These are phyloP conservation scores for Sonneratia caseolaris DNA, from an alignment of 345 rosid species.

Conservation along the genomic window DNA sequence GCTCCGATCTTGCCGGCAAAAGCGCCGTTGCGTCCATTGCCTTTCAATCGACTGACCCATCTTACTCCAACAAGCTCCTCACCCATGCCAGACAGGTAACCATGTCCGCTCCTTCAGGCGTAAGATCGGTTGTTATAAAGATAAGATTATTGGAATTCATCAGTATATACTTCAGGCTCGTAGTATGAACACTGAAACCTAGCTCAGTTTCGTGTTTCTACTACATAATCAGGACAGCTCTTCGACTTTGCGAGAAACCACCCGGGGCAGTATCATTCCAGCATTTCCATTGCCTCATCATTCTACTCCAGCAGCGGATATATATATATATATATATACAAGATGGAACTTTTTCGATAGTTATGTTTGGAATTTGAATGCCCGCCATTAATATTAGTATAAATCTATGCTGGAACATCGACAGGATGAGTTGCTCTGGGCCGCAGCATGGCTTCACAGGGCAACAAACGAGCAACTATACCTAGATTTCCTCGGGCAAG, in stretches of 20 bases:
- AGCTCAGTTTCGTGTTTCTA: background rate
- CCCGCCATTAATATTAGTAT: too few relatives aligned
- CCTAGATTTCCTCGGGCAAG: conserved; percentile 11
- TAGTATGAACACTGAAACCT: background rate
- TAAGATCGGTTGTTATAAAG: background rate
- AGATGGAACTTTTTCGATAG: too few relatives aligned
- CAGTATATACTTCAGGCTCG: too few relatives aligned
- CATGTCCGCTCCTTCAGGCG: background rate
- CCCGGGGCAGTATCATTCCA: conserved; percentile 22
- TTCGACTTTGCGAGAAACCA: conserved; percentile 28
- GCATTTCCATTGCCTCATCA: conserved; percentile 23
- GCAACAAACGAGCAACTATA: conserved; percentile 21
- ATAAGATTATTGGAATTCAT: too few relatives aligned
- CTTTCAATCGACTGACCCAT: conserved; percentile 17
- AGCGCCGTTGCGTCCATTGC: conserved; percentile 59
- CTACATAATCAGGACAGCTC: conserved; percentile 12
- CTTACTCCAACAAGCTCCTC: conserved; percentile 34
- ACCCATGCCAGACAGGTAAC: conserved; percentile 37
- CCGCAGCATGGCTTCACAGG: conserved; percentile 37
- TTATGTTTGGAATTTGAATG: too few relatives aligned
- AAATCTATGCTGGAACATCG: too few relatives aligned
- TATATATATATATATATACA: too few relatives aligned
- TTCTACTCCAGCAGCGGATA: conserved; percentile 41
- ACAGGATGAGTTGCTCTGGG: conserved; percentile 40
- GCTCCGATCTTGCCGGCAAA: conserved; percentile 63